A percentile compares a stretch with the other conserved stretches of the same genome.
These are phyloP conservation scores for Phytophthora ohioensis DNA, from an alignment of 352 stramenopile genomes.

Conservation along the genomic window DNA sequence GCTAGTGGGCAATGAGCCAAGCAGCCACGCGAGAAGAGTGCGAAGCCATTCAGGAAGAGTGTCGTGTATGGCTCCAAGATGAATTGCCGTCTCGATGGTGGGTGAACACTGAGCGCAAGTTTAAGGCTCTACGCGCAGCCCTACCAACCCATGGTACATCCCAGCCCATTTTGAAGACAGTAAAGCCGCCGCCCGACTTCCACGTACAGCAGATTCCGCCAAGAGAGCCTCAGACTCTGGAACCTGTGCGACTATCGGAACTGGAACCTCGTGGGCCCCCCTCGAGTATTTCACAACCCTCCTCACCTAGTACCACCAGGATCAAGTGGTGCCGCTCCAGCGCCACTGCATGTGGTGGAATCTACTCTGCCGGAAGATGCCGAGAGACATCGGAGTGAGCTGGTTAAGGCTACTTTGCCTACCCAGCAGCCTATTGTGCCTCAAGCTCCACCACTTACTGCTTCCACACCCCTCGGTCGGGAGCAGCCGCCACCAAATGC, in stretches of 20 bases:
- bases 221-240: conserved; percentile 27
- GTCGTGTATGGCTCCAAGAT: conserved; percentile 48
- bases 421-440: conserved; percentile 8
- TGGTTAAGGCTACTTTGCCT: not conserved
- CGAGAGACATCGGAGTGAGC: conserved; percentile 25
- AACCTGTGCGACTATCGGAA: conserved; percentile 22
- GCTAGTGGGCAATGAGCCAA: conserved; percentile 64
- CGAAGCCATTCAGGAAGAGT: conserved; percentile 41
- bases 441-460: conserved; percentile 5
- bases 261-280: conserved; percentile 27
- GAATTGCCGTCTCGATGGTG: conserved; percentile 68
- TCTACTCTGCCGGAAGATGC: conserved; percentile 22
- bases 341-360: conserved; percentile 35
- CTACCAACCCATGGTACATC: conserved; percentile 1
- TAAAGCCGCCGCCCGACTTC: conserved; percentile 8
- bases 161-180: conserved; percentile 12
- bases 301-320: not conserved
- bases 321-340: conserved; percentile 4
- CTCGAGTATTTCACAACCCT: conserved; percentile 29
- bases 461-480: conserved; percentile 32
- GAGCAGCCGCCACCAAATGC: conserved; percentile 64
- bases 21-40: conserved; percentile 44
- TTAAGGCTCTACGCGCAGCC: conserved; percentile 14
- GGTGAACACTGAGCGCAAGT: conserved; percentile 35
- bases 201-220: conserved; percentile 39